phyloP scores from a whole-genome alignment of 1,139 yeast species.

The Nakaseomyces sp. region DNA sequence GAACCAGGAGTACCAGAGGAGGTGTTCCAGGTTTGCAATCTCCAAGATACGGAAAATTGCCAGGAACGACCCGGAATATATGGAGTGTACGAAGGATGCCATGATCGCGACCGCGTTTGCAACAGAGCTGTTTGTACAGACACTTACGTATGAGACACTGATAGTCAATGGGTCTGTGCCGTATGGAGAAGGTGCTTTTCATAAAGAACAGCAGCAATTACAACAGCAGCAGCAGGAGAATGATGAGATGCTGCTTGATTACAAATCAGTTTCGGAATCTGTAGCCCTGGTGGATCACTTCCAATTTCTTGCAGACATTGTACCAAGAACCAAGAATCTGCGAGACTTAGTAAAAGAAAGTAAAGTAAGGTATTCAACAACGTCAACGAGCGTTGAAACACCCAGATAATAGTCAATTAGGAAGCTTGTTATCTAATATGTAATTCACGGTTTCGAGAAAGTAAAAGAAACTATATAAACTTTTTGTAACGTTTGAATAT shows the following conservation, averaged over 20 bases:
- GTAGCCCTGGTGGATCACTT: slow-evolving; percentile 60
- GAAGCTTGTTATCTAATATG: no score
- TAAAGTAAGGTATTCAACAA: slow-evolving; percentile 34
- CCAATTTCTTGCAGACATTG: slow-evolving; percentile 55
- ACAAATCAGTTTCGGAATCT: slow-evolving; percentile 1
- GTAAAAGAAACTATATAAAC: no score
- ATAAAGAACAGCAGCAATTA: slow-evolving; percentile 4
- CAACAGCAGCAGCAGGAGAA: not conserved
- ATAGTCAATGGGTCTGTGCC: slow-evolving; percentile 11
- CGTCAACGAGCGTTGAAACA: slow-evolving; percentile 7
- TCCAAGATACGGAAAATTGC: slow-evolving; percentile 38
- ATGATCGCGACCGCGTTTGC: slow-evolving; percentile 81
- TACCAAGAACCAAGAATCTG: slow-evolving; percentile 48
- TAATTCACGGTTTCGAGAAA: no score
- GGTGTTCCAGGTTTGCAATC: slow-evolving; percentile 34
- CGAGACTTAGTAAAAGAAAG: slow-evolving; percentile 40
- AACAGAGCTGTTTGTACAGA: slow-evolving; percentile 74
- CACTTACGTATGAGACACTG: slow-evolving; percentile 70
- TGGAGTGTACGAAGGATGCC: slow-evolving; percentile 67
- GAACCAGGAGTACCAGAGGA: slow-evolving; percentile 32
- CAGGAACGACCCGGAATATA: slow-evolving; percentile 79
- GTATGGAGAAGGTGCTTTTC: slow-evolving; percentile 18
- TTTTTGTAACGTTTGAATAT: not conserved
- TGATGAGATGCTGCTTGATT: slow-evolving; percentile 3
- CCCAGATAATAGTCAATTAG: slow-evolving; percentile 25